These are phyloP conservation scores for Sugiyamaella mastotermitis DNA, from an alignment of 805 yeast genomes.

Conservation along the genomic window DNA sequence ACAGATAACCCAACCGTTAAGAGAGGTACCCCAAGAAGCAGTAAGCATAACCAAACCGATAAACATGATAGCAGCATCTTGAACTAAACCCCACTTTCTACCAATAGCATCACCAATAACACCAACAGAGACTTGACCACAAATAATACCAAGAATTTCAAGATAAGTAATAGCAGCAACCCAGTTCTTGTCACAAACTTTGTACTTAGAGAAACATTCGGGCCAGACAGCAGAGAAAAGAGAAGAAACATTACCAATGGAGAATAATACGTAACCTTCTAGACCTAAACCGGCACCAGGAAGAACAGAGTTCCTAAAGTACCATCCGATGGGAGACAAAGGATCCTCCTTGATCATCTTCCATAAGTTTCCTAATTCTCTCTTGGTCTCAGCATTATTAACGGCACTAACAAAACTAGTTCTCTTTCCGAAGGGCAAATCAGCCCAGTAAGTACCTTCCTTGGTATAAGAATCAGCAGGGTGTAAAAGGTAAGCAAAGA, in stretches of 20 bases:
- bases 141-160: slow-evolving; percentile 44
- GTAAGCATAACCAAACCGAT: slow-evolving; percentile 54
- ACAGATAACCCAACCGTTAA: slow-evolving; percentile 51
- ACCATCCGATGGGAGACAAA: slow-evolving; percentile 30
- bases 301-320: slow-evolving; percentile 31
- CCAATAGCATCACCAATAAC: slow-evolving; percentile 52
- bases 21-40: slow-evolving; percentile 51
- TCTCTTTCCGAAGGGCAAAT: slow-evolving; percentile 27
- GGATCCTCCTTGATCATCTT: slow-evolving; percentile 30
- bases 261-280: slow-evolving; percentile 35
- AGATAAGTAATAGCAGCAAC: slow-evolving; percentile 30
- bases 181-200: slow-evolving; percentile 31
- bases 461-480: slow-evolving; percentile 30
- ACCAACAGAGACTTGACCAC: slow-evolving; percentile 57
- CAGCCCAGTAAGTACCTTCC: slow-evolving; percentile 36
- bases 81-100: slow-evolving; percentile 54
- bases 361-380: slow-evolving; percentile 24
- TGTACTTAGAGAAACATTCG: slow-evolving; percentile 29
- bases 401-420: slow-evolving; percentile 24
- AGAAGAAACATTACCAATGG: slow-evolving; percentile 31
- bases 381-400: slow-evolving; percentile 25
- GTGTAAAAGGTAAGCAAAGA: slow-evolving; percentile 28
- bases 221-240: slow-evolving; percentile 33
- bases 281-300: slow-evolving; percentile 35
- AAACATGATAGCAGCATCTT: slow-evolving; percentile 52